Evolutionary conservation across 495 filamentous ascomycete genomes (phyloP), one percentile per base, ranked within the genome.

Genomic region (Hypomontagnella submonticulosa): DNA sequence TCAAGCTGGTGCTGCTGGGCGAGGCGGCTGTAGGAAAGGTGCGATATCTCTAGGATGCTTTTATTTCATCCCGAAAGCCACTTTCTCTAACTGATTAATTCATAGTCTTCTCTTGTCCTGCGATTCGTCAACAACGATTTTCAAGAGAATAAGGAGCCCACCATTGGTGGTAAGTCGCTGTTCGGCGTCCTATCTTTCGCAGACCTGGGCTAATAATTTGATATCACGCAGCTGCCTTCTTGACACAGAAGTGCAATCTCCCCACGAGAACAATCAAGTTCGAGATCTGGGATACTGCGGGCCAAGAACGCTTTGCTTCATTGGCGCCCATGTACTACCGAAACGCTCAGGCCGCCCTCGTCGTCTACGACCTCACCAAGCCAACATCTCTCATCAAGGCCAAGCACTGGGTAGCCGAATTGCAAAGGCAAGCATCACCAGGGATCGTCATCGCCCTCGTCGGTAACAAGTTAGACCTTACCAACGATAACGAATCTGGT

Each of bases 91-190:
- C 75, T 76, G 59, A 75, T 55, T 9, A 2, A 16, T 20, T 13
- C 18, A 40, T 64, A 99, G 95, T 98, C 96, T 37, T 99, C 95
- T 38, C 89, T 99, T 49, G 95, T 99, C 54, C 86, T 99, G 68
- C 92, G 95, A 71, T 99, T 99, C 76, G 95, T 99, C 74, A 99
- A 98, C 85, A 93, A 99, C 81, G 95, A 98, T 80, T 99, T 98
- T 72, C 95, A 99, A 82, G 96, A 98, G 79, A 99, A 99, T 77
- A 99, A 99, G 83, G 95, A 99, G 75, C 95, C 95, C 42, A 99
- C 95, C 52, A 99, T 99, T 82, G 95, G 95, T 83, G 94, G 94
- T 96, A 86, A 72, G 87, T 76, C 37, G 18, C 53, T 62, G 54
- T 53, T 57, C 51, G 4, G 41, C 54, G 56, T 3, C 16, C 41